Evolutionary conservation across 208 protist genomes (phyloP).

Genomic region (Leishmania martiniquensis): DNA sequence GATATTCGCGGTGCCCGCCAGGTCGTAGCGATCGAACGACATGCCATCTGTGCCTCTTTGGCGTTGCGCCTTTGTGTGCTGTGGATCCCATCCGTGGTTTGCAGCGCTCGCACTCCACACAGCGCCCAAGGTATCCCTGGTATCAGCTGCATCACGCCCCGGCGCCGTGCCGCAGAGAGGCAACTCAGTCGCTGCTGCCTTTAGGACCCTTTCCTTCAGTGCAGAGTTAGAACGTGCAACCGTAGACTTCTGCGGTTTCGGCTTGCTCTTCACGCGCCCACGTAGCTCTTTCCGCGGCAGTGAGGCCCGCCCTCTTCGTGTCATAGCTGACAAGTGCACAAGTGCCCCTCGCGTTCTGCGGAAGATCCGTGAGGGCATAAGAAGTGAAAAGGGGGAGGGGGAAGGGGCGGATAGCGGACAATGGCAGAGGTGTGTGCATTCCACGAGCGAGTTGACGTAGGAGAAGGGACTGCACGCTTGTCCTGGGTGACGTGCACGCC

Average conservation of each 20-base stretch:
- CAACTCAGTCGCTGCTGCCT: conserved; percentile 4
- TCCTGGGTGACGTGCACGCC: background rate
- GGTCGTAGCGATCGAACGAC: conserved; percentile 27
- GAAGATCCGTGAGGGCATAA: background rate
- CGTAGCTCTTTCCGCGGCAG: background rate
- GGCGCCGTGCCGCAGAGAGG: background rate
- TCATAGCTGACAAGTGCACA: conserved; percentile 3
- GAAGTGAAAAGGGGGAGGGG: background rate
- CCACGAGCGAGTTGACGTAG: background rate
- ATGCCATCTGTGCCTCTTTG: background rate
- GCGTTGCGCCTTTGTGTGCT: background rate
- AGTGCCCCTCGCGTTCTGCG: background rate
- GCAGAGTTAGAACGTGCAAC: background rate
- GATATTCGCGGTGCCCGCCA: conserved; percentile 21
- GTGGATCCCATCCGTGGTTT: conserved; percentile 10
- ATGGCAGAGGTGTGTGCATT: background rate
- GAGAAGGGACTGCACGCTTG: background rate
- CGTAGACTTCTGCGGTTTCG: background rate
- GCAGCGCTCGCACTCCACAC: conserved; percentile 8
- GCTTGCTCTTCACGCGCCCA: conserved; percentile 1
- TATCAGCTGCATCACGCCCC: background rate
- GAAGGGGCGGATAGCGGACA: background rate
- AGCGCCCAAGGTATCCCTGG: background rate
- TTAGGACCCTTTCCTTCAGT: background rate
- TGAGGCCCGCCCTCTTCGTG: background rate